Evolutionary conservation across 495 filamentous ascomycete genomes (phyloP).

Genomic region (Articulospora tetracladia): DNA sequence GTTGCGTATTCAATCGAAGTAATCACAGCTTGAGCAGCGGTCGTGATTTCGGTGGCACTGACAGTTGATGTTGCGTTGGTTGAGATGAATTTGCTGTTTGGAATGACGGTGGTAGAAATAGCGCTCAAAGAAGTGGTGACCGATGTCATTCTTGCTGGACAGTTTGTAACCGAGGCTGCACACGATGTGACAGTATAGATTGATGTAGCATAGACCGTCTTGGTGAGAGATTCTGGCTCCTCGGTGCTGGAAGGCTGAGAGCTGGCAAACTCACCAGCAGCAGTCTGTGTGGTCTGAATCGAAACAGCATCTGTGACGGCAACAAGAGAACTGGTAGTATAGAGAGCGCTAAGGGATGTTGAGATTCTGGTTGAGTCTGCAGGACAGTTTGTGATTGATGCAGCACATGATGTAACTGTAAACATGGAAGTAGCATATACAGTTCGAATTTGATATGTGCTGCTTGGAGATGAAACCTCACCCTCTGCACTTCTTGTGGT

Average conservation of each 20-base stretch:
- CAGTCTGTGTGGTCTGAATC: background rate
- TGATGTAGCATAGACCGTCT: constrained; percentile 55
- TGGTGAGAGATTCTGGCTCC: constrained; percentile 35
- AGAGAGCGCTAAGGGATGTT: background rate
- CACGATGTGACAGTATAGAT: constrained; percentile 54
- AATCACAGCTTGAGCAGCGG: background rate
- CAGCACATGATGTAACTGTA: constrained; percentile 33
- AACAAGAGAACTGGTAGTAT: background rate
- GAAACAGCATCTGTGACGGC: background rate
- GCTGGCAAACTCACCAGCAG: constrained; percentile 24
- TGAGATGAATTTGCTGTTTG: background rate
- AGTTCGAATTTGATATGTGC: constrained; percentile 33
- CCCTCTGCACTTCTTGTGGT: background rate
- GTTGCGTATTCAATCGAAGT: background rate
- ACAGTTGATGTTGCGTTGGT: background rate
- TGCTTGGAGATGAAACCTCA: constrained; percentile 33
- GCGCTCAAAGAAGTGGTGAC: background rate
- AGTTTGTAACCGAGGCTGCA: constrained; percentile 50
- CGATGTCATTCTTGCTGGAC: constrained; percentile 32
- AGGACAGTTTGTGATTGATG: background rate
- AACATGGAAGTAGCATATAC: constrained; percentile 49
- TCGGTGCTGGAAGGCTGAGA: constrained; percentile 22
- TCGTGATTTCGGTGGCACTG: background rate
- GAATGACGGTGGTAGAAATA: background rate
- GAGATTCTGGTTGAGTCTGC: background rate